These are phyloP conservation scores for Stachybotrys chartarum DNA, from an alignment of 2,329 filamentous ascomycete species.

Conservation along the genomic window DNA sequence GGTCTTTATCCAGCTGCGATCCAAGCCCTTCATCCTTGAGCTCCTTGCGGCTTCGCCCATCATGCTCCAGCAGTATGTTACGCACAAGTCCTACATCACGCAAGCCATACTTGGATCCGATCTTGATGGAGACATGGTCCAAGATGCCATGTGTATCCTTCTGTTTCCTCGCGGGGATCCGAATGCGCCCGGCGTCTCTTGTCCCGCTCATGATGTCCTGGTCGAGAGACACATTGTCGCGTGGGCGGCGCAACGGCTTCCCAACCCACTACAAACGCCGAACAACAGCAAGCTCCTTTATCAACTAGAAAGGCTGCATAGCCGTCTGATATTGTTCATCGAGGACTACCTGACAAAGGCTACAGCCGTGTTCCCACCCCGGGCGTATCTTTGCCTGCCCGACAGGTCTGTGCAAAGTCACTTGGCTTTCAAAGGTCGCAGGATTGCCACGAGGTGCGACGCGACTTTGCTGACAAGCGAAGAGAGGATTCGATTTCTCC, in stretches of 20 bases:
- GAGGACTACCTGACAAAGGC: constrained; percentile 12
- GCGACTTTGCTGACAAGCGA: not conserved
- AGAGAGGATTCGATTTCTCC: constrained; percentile 4
- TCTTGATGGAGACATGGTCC: not conserved
- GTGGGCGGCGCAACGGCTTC: constrained; percentile 5
- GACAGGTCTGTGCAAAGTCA: not conserved
- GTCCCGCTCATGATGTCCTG: not conserved
- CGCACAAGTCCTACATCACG: not conserved
- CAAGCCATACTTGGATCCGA: not conserved
- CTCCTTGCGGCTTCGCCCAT: not conserved
- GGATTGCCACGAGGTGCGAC: constrained; percentile 1
- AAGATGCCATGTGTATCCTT: not conserved
- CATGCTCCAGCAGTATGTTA: not conserved
- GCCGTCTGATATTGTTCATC: constrained; percentile 2
- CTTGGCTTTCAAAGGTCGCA: constrained; percentile 1
- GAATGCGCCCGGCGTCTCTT: not conserved
- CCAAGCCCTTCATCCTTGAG: not conserved
- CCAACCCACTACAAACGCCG: constrained; percentile 1
- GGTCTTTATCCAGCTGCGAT: not conserved
- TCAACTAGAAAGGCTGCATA: not conserved
- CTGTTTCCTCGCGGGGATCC: not conserved
- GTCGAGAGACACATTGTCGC: not conserved
- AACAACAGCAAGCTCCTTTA: not conserved
- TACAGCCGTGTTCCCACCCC: constrained; percentile 4
- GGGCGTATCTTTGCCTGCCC: constrained; percentile 6